Evolutionary conservation across 805 yeast genomes (phyloP).

Genomic region (Nakazawaea peltata): DNA sequence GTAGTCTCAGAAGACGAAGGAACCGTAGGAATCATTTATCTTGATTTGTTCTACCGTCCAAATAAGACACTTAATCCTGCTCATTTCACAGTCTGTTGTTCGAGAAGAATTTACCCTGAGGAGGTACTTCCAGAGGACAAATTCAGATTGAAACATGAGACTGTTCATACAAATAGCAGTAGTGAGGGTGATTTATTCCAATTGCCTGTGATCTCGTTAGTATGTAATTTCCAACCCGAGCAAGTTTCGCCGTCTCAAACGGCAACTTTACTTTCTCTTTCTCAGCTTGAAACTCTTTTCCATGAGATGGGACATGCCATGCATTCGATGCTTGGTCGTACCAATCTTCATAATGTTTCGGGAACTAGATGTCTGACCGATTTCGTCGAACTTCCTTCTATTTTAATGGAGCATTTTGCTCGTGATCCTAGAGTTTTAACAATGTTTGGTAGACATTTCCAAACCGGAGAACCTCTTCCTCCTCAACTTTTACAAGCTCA

Average conservation of each 20-base stretch:
- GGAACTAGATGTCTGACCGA: constrained; percentile 96
- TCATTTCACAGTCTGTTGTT: constrained; percentile 91
- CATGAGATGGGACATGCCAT: constrained; percentile 99
- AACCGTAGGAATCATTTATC: constrained; percentile 72
- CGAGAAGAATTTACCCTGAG: constrained; percentile 63
- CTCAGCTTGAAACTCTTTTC: constrained; percentile 87
- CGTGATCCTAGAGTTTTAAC: constrained; percentile 69
- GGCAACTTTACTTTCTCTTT: constrained; percentile 55
- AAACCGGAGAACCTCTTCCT: constrained; percentile 57
- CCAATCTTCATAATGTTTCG: constrained; percentile 81
- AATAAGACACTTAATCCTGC: constrained; percentile 83
- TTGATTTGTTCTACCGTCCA: constrained; percentile 76
- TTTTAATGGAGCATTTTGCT: constrained; percentile 92
- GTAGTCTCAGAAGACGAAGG: constrained; percentile 61
- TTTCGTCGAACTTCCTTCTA: constrained; percentile 94
- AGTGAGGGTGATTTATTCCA: constrained; percentile 51
- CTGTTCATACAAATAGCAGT: constrained; percentile 25
- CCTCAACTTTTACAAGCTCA: constrained; percentile 38
- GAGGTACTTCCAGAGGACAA: constrained; percentile 34
- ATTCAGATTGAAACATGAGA: constrained; percentile 23
- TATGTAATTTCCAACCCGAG: constrained; percentile 65
- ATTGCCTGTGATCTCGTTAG: constrained; percentile 82
- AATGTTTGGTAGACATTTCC: constrained; percentile 63
- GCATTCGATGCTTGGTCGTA: constrained; percentile 94
- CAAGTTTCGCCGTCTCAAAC: constrained; percentile 15